Conservation (phyloP, 2,329 filamentous ascomycete genomes). For the Apiospora marii region DNA sequence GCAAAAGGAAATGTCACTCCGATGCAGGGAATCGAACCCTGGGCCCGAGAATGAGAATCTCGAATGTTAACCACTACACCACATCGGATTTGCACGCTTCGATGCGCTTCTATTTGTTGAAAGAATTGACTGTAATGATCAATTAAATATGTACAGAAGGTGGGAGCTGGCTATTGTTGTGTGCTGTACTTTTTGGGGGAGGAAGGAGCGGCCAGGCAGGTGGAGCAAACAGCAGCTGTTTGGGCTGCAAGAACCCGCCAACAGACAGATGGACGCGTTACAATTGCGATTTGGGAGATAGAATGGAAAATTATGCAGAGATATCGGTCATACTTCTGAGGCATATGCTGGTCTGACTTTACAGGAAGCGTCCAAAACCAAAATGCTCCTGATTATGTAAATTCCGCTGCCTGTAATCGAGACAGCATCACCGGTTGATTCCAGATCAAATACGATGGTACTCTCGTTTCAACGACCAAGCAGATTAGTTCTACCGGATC, state of each 20-base stretch:
- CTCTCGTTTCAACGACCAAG: neutral
- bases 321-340: neutral
- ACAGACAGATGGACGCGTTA: neutral
- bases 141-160: neutral
- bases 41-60: constrained; percentile 16
- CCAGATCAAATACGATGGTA: neutral
- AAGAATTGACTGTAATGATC: neutral
- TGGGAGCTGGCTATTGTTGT: neutral
- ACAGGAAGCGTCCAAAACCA: neutral
- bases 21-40: constrained; percentile 17
- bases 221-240: neutral
- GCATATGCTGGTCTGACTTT: neutral
- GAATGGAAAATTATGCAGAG: neutral
- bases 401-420: neutral
- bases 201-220: neutral
- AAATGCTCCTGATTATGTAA: too few species aligned
- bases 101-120: neutral
- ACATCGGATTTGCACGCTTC: neutral
- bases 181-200: neutral
- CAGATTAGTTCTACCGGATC: neutral
- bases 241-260: neutral
- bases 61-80: constrained; percentile 9
- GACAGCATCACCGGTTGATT: neutral
- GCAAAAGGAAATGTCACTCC: neutral
- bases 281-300: neutral